Evolutionary conservation across 805 yeast species (phyloP), one percentile per base, ranked within the genome.

Genomic region (Kodamaea restingae): DNA sequence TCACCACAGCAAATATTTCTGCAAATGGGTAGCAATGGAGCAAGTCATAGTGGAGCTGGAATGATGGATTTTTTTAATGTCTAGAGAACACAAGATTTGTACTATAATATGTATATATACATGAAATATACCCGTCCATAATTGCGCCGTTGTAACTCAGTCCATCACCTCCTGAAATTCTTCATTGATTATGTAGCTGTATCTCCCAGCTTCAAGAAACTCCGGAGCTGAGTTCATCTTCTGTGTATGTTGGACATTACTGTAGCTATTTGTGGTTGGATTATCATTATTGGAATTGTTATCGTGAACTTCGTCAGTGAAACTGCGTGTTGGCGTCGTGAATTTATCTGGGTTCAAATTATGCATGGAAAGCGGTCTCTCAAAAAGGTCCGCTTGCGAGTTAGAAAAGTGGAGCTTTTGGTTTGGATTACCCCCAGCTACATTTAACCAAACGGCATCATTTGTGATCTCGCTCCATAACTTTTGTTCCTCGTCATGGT

Each of bases 381-480:
- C 37, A 37, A 20, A 48, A 38, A 10, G 42, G 26, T 21, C 51
- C 41, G 15, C 50, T 18, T 11, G 57, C 18, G 18, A 9, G 12
- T 48, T 31, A 7, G 11, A 15, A 11, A 2, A 2, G 9, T n/a
- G 34, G 1, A 55, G 50, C 2, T 51, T 51, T 28, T 50, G 56
- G 32, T 48, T 49, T 10, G 53, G 53, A 34, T 45, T 48, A 1
- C 51, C 58, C 4, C 52, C 54, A 9, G 58, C 42, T 4, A 57
- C 58, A 46, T 65, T 66, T 40, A 84, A 58, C 95, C 95, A 84
- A 48, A 76, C 80, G 0, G 90, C 90, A 50, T 83, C 87, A 50
- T 75, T 76, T 0, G 88, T 78, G 40, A 84, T 80, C 46, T 84
- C 90, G 52, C 77, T 80, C 95, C 95, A 84, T 22, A 84, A 60